Evolutionary conservation across 139 green algal genomes (phyloP).

Genomic region (Tetraselmis chui): DNA sequence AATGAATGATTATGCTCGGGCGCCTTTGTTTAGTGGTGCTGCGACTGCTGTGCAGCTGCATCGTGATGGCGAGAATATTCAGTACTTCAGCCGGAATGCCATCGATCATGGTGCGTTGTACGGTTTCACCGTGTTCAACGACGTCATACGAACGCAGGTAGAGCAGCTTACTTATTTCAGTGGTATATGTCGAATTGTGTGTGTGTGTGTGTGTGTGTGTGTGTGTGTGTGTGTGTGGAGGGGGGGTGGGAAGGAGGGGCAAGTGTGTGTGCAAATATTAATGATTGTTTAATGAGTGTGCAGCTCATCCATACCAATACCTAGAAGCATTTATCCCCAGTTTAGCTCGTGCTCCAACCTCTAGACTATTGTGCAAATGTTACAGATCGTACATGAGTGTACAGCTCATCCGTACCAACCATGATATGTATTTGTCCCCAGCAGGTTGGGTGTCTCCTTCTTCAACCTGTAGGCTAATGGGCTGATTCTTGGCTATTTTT

Average conservation of each 20-base stretch:
- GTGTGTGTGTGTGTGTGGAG: too few relatives aligned
- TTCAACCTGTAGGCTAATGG: background rate
- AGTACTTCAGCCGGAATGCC: slow-evolving; percentile 50
- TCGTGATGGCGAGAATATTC: slow-evolving; percentile 18
- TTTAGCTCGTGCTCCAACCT: too few relatives aligned
- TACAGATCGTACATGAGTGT: slow-evolving; percentile 50
- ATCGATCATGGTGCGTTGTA: slow-evolving; percentile 43
- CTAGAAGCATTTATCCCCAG: too few relatives aligned
- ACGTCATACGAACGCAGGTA: slow-evolving; percentile 12
- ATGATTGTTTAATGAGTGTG: too few relatives aligned
- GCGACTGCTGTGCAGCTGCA: slow-evolving; percentile 62
- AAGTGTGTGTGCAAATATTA: too few relatives aligned
- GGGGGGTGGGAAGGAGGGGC: too few relatives aligned
- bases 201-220: too few relatives aligned
- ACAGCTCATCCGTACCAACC: slow-evolving; percentile 3
- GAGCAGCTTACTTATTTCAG: background rate
- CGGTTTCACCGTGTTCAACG: slow-evolving; percentile 27
- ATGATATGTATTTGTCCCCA: background rate
- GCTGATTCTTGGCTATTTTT: background rate
- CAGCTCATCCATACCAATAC: too few relatives aligned
- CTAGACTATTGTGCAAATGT: background rate
- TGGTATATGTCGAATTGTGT: too few relatives aligned
- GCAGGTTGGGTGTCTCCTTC: background rate
- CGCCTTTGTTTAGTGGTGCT: too few relatives aligned
- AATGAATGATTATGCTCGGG: background rate